Base-by-base conservation (phyloP, 768 basidiomycete genomes). In the Scleroderma citrinum region DNA sequence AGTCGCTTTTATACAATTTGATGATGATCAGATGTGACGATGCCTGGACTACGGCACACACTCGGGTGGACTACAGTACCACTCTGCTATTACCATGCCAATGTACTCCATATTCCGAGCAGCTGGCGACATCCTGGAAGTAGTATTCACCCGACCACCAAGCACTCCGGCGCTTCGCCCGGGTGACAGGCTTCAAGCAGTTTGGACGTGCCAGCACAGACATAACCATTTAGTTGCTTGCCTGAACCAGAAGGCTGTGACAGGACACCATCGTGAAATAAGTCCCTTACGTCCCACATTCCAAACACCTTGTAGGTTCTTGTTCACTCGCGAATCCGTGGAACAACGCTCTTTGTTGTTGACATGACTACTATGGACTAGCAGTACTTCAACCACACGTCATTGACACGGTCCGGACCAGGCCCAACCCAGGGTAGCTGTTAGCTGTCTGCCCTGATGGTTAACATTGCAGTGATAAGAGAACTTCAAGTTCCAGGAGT, bases 401-500 rank as follows among this genome's bases (percentile, higher is more conserved):
- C 69, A 17, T 62, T 76, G 20, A 70, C 69, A 0, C 39, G 60
- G 30, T 81, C 75, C n/a, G n/a, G n/a, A n/a, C 58, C 62, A 65
- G 45, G 69, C 76, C 14, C 68, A 78, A 37, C 77, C 82, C 3
- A 67, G 64, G 23, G 80, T 56, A 5, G 5, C 66, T 87, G 17
- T 58, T 92, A 21, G 74, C 70, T 13, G 77, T 92, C 23, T 67
- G 58, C 19, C 12, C 56, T 2, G 57, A 70, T 2, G 85, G 85
- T n/a, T 0, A 61, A 75, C 44, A 87, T 94, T 42, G 76, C 78
- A 26, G 92, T 87, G 86, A 70, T 91, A 34, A 78, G 79, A 38
- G 69, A 77, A 39, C 12, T 63, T 72, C 41, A 61, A 63, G 44
- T 56, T 88, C 7, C 75, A 75, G 61, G 72, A 80, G 17, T 69